Base-by-base conservation (phyloP, 371 early-diverging fungal species). In the Syncephalastrum racemosum region DNA sequence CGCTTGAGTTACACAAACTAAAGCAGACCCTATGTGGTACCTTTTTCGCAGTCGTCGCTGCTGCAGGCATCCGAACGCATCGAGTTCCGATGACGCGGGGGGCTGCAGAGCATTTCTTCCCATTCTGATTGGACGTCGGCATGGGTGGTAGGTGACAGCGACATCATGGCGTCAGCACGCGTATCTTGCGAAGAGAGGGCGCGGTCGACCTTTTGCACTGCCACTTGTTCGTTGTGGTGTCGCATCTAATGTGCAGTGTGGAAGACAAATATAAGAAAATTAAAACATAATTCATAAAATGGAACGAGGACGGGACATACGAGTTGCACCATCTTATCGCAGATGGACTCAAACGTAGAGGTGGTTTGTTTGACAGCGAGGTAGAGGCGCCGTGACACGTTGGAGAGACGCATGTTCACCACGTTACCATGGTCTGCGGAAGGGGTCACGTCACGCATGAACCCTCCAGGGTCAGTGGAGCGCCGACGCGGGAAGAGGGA, bases 281-380 rank as follows among this genome's bases (percentile, higher is more conserved):
- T 1, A 8, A 31, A 10, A 31, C 6, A 31, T 31, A 31, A 31
- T 8, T 31, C 36, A 6, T 4, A 4, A 27, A 7, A 31, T 2
- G 12, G 2, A 31, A 10, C 0, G 10, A 10, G 10, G 36, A 31
- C 12, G 10, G 10, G 36, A 27, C 59, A 66, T 69, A 77, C 77
- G 53, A 77, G 46, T 19, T 73, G 67, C 56, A 67, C 60, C 66
- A 71, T 70, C 25, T 64, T 66, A 39, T 68, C 67, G 50, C 69
- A 73, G 23, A 68, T 53, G 4, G 58, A 46, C 61, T 73, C 77
- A 56, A 67, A 73, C 6, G 56, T 55, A 49, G 60, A 60, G 2
- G 68, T 68, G 16, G 57, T 62, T 20, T 73, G 70, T 52, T 73
- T 73, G 49, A 77, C 63, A 14, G 74, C 65, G 15, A 25, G 43